A percentile compares a stretch with the other conserved stretches of the same genome.
These are phyloP conservation scores for Coemansia sp. DNA, from an alignment of 192 early-diverging fungal genomes.

Conservation along the genomic window DNA sequence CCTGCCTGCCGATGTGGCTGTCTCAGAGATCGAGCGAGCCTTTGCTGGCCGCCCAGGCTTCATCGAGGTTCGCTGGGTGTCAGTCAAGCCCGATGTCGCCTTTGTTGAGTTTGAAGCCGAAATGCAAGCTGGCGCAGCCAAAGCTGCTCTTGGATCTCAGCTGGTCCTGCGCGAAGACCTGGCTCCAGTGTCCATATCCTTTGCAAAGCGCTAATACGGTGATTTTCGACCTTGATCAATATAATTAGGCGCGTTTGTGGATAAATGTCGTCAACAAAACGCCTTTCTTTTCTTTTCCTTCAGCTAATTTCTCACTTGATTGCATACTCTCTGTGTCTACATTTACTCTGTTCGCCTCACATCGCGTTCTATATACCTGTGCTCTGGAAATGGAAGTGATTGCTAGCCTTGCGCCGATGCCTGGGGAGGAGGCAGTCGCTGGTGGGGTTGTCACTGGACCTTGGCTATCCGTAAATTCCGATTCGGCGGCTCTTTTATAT, in stretches of 20 bases:
- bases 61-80: conserved; percentile 94
- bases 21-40: conserved; percentile 65
- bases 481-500: conserved; percentile 21
- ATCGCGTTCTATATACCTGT: background rate
- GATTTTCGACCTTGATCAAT: background rate
- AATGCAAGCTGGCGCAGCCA: conserved; percentile 74
- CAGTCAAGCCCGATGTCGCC: conserved; percentile 87
- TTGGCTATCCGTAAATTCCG: background rate
- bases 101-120: conserved; percentile 98
- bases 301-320: background rate
- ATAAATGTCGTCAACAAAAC: background rate
- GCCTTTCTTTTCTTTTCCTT: conserved; percentile 8
- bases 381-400: conserved; percentile 26
- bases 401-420: conserved; percentile 27
- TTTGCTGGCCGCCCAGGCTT: conserved; percentile 73
- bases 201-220: conserved; percentile 22
- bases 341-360: background rate
- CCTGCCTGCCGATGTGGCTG: conserved; percentile 69
- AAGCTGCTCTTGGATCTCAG: conserved; percentile 58
- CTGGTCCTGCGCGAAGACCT: conserved; percentile 12
- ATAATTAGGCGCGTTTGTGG: background rate
- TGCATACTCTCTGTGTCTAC: background rate
- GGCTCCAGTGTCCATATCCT: conserved; percentile 31
- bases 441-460: conserved; percentile 20
- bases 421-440: conserved; percentile 11